phyloP scores from a whole-genome alignment of 306 rosid genomes.

The Citrullus amarus region DNA sequence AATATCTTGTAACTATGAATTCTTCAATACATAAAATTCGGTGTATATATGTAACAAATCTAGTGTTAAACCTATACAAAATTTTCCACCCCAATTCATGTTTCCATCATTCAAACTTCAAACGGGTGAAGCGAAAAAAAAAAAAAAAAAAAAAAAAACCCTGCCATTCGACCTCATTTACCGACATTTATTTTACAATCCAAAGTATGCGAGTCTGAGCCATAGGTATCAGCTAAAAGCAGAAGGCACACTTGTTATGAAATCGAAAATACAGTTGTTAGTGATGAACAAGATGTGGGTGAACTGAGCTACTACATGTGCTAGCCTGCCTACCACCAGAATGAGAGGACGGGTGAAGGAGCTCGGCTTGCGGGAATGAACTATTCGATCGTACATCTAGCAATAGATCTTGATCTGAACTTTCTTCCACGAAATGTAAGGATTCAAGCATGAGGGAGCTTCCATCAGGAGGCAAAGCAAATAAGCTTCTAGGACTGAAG shows the following conservation, averaged over 20 bases:
- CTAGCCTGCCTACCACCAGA: constrained; percentile 64
- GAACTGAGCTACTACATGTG: constrained; percentile 64
- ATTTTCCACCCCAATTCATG: constrained; percentile 42
- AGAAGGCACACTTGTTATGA: constrained; percentile 15
- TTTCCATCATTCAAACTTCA: constrained; percentile 29
- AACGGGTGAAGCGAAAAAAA: constrained; percentile 28
- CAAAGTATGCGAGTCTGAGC: constrained; percentile 11
- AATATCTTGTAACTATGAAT: constrained; percentile 21
- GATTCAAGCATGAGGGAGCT: constrained; percentile 54
- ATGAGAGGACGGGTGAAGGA: constrained; percentile 41
- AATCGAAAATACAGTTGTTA: constrained; percentile 20
- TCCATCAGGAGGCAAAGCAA: constrained; percentile 74
- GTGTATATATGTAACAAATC: constrained; percentile 33
- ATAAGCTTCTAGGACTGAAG: constrained; percentile 80
- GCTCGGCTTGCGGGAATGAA: constrained; percentile 90
- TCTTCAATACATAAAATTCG: neutral
- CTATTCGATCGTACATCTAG: constrained; percentile 74
- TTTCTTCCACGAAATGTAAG: constrained; percentile 51
- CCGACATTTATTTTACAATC: constrained; percentile 24
- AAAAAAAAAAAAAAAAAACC: neutral
- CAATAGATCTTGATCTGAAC: constrained; percentile 68
- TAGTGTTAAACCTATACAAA: constrained; percentile 58
- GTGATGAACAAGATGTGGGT: constrained; percentile 34
- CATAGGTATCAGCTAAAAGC: constrained; percentile 10
- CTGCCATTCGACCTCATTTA: constrained; percentile 41